These are phyloP conservation scores for Fusarium sp. DNA, from an alignment of 2,329 filamentous ascomycete species.

Conservation along the genomic window DNA sequence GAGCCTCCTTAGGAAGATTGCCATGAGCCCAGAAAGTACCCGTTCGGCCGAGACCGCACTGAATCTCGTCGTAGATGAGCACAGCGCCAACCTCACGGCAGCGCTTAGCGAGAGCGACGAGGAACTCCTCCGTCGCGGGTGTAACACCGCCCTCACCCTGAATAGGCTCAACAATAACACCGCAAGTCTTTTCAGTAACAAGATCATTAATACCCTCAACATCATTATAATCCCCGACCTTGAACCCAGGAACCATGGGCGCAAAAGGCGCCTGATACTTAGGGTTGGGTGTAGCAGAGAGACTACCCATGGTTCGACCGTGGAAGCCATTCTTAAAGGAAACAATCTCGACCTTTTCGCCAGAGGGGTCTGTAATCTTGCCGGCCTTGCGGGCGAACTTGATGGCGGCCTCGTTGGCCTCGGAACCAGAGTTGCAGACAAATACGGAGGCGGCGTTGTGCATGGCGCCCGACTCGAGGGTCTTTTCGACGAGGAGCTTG, in stretches of 20 bases:
- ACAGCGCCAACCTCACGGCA: conserved; percentile 90
- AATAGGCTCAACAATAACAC: conserved; percentile 96
- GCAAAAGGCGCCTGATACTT: conserved; percentile 97
- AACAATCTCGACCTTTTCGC: conserved; percentile 84
- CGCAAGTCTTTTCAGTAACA: conserved; percentile 88
- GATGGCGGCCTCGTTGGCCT: conserved; percentile 97
- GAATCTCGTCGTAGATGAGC: conserved; percentile 96
- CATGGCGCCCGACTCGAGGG: conserved; percentile 83
- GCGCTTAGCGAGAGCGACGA: conserved; percentile 83
- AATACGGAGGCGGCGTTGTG: conserved; percentile 84
- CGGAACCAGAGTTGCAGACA: conserved; percentile 94
- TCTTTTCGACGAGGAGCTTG: conserved; percentile 85
- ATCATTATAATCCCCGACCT: conserved; percentile 88
- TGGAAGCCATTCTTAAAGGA: conserved; percentile 96
- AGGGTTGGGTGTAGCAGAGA: conserved; percentile 96
- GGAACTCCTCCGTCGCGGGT: conserved; percentile 84
- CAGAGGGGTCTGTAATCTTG: conserved; percentile 77
- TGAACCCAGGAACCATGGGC: conserved; percentile 95
- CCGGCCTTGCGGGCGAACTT: conserved; percentile 96
- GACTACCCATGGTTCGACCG: conserved; percentile 92
- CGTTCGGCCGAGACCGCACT: conserved; percentile 90
- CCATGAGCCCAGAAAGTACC: conserved; percentile 92
- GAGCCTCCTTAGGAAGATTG: conserved; percentile 78
- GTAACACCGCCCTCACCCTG: conserved; percentile 97
- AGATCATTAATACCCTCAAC: conserved; percentile 76